Conservation (phyloP, 2,329 filamentous ascomycete species). For the Colletotrichum viniferum region DNA sequence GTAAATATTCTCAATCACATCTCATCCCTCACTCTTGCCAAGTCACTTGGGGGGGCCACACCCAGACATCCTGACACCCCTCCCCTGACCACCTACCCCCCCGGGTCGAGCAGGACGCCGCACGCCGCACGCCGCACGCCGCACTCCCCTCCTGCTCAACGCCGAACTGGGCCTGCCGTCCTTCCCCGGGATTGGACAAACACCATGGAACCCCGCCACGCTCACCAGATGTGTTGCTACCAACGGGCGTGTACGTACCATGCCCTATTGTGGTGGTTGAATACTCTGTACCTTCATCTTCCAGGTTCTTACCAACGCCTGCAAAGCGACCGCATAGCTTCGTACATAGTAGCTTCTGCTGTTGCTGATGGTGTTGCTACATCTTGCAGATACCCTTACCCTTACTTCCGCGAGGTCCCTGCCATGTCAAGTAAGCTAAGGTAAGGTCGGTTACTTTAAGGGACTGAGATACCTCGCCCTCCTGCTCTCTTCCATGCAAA, state of each 20-base stretch:
- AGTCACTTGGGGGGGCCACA: slow-evolving; percentile 13
- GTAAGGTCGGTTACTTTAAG: not conserved
- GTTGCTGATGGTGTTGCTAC: not conserved
- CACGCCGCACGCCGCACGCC: not conserved
- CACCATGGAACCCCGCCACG: slow-evolving; percentile 17
- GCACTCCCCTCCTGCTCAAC: slow-evolving; percentile 17
- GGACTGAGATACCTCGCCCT: not conserved
- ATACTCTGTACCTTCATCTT: not conserved
- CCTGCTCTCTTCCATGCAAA: not conserved
- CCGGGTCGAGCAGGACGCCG: not conserved
- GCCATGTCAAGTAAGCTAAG: not conserved
- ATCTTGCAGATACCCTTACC: not conserved
- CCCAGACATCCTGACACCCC: slow-evolving; percentile 17
- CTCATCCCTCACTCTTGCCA: slow-evolving; percentile 20
- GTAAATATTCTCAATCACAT: slow-evolving; percentile 10
- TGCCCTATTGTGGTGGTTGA: not conserved
- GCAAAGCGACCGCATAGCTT: not conserved
- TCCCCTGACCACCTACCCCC: not conserved
- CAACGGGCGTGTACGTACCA: slow-evolving; percentile 2
- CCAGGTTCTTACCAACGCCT: not conserved
- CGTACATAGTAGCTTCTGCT: not conserved
- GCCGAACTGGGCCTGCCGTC: slow-evolving; percentile 8
- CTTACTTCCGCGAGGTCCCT: not conserved
- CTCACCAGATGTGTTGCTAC: slow-evolving; percentile 13
- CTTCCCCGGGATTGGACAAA: slow-evolving; percentile 22